These are phyloP conservation scores for Rhizopus stolonifer DNA, from an alignment of 371 early-diverging fungal species.

Conservation along the genomic window DNA sequence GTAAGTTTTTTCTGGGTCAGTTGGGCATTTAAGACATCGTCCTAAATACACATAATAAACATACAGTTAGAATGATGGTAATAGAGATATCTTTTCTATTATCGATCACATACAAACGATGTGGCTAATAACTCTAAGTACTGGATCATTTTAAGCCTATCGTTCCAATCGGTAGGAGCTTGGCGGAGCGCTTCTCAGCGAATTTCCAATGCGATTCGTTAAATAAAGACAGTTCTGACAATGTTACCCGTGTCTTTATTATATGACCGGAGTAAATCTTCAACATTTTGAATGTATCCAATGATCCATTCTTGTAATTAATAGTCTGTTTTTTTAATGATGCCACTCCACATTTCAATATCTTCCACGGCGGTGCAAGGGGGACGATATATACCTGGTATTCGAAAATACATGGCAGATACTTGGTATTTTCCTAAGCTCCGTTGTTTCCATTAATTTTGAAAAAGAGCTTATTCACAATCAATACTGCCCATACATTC, in stretches of 20 bases:
- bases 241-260: constrained; percentile 6
- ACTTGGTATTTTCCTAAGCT: no score
- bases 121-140: constrained; percentile 13
- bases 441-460: no score
- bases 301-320: constrained; percentile 3
- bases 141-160: constrained; percentile 5
- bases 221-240: constrained; percentile 9
- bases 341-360: constrained; percentile 10
- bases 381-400: no score
- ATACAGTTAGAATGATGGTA: constrained; percentile 6
- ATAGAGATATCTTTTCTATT: constrained; percentile 6
- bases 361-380: no score
- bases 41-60: constrained; percentile 8
- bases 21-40: constrained; percentile 5
- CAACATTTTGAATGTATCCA: constrained; percentile 6
- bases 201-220: constrained; percentile 8
- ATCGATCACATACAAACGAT: constrained; percentile 15
- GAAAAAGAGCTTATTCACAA: no score
- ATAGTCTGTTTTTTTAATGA: constrained; percentile 8
- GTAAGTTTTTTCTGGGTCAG: constrained; percentile 3
- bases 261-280: constrained; percentile 5
- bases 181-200: constrained; percentile 7
- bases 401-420: no score
- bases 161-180: constrained; percentile 12
- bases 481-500: no score